phyloP scores from a whole-genome alignment of 1,284 basidiomycete species.

The Trametes versicolor region DNA sequence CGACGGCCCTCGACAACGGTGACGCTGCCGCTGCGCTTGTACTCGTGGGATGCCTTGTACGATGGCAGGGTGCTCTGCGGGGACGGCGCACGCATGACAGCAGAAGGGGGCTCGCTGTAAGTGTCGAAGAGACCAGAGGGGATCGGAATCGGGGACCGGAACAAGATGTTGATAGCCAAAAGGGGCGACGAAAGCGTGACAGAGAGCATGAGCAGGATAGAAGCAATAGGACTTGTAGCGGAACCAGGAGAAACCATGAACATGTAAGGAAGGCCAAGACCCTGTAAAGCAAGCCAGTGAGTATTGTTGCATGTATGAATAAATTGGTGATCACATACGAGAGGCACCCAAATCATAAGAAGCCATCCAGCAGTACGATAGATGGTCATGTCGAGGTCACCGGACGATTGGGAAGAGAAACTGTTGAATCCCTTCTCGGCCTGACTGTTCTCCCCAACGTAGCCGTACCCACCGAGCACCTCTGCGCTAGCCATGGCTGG shows the following conservation, averaged over 20 bases:
- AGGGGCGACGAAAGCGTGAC: constrained; percentile 73
- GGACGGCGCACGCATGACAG: constrained; percentile 53
- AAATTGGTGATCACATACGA: constrained; percentile 49
- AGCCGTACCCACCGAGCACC: constrained; percentile 73
- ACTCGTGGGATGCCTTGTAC: constrained; percentile 56
- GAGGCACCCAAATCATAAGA: constrained; percentile 69
- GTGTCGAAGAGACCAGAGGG: constrained; percentile 69
- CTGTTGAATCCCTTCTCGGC: constrained; percentile 62
- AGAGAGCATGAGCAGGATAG: constrained; percentile 66
- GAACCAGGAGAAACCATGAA: constrained; percentile 52
- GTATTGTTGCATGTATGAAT: neutral
- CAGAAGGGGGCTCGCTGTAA: constrained; percentile 54
- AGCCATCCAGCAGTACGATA: constrained; percentile 68
- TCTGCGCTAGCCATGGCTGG: constrained; percentile 65
- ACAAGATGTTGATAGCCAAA: constrained; percentile 65
- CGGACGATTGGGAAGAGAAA: constrained; percentile 51
- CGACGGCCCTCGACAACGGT: constrained; percentile 75
- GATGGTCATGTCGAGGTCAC: constrained; percentile 62
- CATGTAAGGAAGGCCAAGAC: constrained; percentile 67
- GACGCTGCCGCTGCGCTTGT: constrained; percentile 69
- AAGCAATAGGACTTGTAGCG: constrained; percentile 48
- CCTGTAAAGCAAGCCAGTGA: constrained; percentile 48
- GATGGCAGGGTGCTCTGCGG: constrained; percentile 51
- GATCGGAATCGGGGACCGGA: constrained; percentile 69
- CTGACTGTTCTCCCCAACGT: constrained; percentile 52